Evolutionary conservation across 106 monocot species (phyloP), one percentile per base, ranked within the genome.

Genomic region (Dendrobium nobile): DNA sequence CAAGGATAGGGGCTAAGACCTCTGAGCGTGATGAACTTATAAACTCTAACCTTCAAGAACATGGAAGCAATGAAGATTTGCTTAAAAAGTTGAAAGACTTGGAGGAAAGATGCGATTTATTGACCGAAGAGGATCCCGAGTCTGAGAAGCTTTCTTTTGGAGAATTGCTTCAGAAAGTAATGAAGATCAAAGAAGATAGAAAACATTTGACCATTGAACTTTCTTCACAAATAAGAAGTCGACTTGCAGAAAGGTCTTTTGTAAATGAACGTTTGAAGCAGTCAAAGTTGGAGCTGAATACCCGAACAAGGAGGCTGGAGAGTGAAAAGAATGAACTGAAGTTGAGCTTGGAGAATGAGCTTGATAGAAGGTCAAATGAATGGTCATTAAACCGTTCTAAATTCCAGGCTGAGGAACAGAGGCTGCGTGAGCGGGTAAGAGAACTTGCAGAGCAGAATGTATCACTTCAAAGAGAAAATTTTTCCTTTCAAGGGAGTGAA

Each of bases 401-500:
- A 80, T 91, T 92, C 22, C 92, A 89, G 72, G 78, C 85, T 47
- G 94, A 98, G 81, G 98, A 98, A 75, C 84, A 89, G 56, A 87
- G 98, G 74, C 88, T 98, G 47, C 83, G 90, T 43, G 97, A 94
- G 17, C 86, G 94, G 3, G 92, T 98, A 20, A 86, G 92, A 79
- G 98, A 95, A 59, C 87, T 98, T 9, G 94, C 98, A 31, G 94
- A 98, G 79, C 94, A 98, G 78, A 98, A 98, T 84, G 92, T 94
- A 26, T 82, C 92, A 33, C 86, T 98, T 79, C 94, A 95, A 81
- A 95, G 91, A 79, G 95, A 95, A 82, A 75, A 92, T 79, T 91
- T 91, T 80, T 86, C 79, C 22, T 87, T 92, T 77, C 90, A 89
- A 72, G 85, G 81, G 22, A 88, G 75, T 77, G 89, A 92, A 78